A percentile compares a stretch with the other conserved stretches of the same genome.
phyloP scores from a whole-genome alignment of 352 stramenopile genomes.

The Achlya hypogyna region DNA sequence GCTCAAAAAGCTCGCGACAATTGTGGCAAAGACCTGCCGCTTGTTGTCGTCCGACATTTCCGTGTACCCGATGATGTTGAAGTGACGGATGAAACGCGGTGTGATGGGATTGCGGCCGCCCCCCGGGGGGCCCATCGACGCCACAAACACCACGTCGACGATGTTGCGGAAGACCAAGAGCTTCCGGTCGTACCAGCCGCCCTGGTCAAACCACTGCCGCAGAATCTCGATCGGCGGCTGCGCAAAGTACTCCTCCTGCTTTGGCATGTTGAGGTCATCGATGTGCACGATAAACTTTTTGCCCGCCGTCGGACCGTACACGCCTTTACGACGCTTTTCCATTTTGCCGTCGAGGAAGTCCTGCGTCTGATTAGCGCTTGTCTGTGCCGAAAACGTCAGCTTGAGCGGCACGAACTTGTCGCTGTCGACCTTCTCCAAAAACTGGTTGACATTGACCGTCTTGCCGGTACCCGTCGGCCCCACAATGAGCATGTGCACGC shows the following conservation, averaged over 20 bases:
- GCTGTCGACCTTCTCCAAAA: slow-evolving; percentile 78
- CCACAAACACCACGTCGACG: slow-evolving; percentile 84
- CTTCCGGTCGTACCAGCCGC: slow-evolving; percentile 93
- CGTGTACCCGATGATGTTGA: slow-evolving; percentile 81
- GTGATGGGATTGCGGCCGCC: slow-evolving; percentile 75
- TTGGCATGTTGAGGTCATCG: slow-evolving; percentile 95
- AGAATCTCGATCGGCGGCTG: slow-evolving; percentile 93
- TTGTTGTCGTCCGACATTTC: slow-evolving; percentile 80
- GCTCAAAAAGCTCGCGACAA: slow-evolving; percentile 59
- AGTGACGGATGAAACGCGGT: slow-evolving; percentile 65
- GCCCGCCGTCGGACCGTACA: slow-evolving; percentile 85
- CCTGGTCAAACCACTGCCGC: slow-evolving; percentile 91
- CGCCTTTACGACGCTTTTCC: slow-evolving; percentile 89
- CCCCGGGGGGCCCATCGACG: slow-evolving; percentile 72
- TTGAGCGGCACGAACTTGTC: slow-evolving; percentile 89
- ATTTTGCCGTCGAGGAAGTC: slow-evolving; percentile 91
- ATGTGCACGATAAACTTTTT: slow-evolving; percentile 91
- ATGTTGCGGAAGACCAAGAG: slow-evolving; percentile 85
- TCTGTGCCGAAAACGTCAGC: slow-evolving; percentile 90
- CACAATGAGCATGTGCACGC: slow-evolving; percentile 89
- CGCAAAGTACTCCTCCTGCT: slow-evolving; percentile 89
- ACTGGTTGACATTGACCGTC: slow-evolving; percentile 90
- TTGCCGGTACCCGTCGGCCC: slow-evolving; percentile 92
- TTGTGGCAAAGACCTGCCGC: slow-evolving; percentile 74
- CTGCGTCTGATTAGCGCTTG: slow-evolving; percentile 88